Evolutionary conservation across 1,284 basidiomycete species (phyloP), one percentile per base, ranked within the genome.

Genomic region (Cutaneotrichosporon cutaneum): DNA sequence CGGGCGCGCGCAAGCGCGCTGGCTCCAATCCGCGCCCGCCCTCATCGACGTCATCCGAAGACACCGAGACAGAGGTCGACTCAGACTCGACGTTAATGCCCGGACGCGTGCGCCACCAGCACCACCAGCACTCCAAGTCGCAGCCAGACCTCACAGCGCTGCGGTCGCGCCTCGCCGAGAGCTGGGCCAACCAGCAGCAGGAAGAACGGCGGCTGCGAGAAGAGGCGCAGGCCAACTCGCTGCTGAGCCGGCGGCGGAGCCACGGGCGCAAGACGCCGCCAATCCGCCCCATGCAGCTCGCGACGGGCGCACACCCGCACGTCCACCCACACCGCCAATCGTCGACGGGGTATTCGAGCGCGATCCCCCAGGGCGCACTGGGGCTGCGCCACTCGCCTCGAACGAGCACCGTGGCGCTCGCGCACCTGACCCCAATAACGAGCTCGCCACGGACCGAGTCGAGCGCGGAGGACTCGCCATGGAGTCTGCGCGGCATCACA

Each of bases 121-220:
- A 73, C 13, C 58, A 67, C 53, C 68, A 69, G 54, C 71, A 73
- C 24, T 73, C 72, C 21, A 61, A 62, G 5, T 75, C 73, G 33
- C 76, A 78, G 60, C 76, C 76, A 0, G 74, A 78, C 58, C 59
- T 78, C 36, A 65, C 66, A 8, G 72, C 68, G 4, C 58, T 78
- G 54, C 64, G 74, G 7, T 70, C 70, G n/a, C 63, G 69, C 6
- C 54, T 64, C 1, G 68, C 70, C 26, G 71, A 70, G 60, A 71
- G 70, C 35, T 74, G 74, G 73, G 73, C 69, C 2, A 69, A 68
- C 52, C 55, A 59, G 51, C 62, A 60, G 57, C 47, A 30, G 39
- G 64, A 61, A 44, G 59, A 61, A 48, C 58, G 60, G 33, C 30
- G 55, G 16, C 10, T 32, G 30, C 35, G 36, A 35, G 51, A 53